Base-by-base conservation (phyloP, 2,329 filamentous ascomycete species). In the Colletotrichum ledebouriae region DNA sequence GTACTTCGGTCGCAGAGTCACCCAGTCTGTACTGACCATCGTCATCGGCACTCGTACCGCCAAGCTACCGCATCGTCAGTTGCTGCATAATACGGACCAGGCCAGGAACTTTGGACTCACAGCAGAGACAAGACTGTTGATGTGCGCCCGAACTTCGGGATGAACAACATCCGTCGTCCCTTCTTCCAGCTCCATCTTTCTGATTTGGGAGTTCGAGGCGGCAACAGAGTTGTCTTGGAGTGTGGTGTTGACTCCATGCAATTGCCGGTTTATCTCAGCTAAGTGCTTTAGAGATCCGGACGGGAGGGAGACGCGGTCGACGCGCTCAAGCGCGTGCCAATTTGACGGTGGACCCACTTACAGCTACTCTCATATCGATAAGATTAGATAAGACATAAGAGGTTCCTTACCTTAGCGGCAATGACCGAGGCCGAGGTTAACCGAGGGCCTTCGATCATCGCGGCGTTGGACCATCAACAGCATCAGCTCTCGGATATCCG, bases 91-190 rank as follows among this genome's bases (percentile, higher is more conserved):
- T 17, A 29, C 33, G 39, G 15, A 17, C 34, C 53, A 44, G 29
- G 29, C 6, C 52, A 22, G 22, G 12, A 6, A 39, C 6, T 6
- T 50, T 25, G 34, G 70, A 86, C 92, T 77, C 85, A 97, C 94
- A 70, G 96, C 96, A 76, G 94, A 95, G 71, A 97, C 92, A 37
- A 99, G 89, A 82, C 93, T 97, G 82, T 93, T 95, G 76, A 99
- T 90, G 81, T 98, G 93, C 33, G 94, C 94, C 76, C 94, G 91
- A 75, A 98, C 94, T 83, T 97, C 93, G 47, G 94, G 93, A 78
- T 98, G 94, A 64, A 98, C 92, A 68, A 91, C 85, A 76, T 90
- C 88, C 72, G 79, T 81, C 64, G 78, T 77, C 66, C 78, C 83
- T 58, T 88, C 86, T 71, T 76, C 78, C 67, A 82, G 75, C 78